Conservation (phyloP, 345 rosid genomes). For the Eucalyptus curtisii region DNA sequence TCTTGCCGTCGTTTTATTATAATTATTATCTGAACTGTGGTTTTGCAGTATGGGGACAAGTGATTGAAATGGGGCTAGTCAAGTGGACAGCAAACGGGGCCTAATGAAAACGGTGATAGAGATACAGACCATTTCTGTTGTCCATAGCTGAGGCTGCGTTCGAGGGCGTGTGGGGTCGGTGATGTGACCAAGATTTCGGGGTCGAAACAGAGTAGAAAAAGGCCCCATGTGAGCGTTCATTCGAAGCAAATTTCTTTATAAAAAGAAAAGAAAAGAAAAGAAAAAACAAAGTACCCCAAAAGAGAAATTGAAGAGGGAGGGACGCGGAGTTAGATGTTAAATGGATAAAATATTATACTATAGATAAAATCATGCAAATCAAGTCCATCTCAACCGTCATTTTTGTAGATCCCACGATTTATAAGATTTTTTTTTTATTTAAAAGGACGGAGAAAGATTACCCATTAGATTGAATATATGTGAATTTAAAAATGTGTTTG, state of each 20-base stretch:
- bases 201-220: neutral
- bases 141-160: neutral
- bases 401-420: neutral
- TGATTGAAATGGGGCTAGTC: neutral
- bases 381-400: neutral
- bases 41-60: neutral
- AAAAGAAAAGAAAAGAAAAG: neutral
- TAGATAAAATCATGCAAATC: neutral
- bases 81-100: neutral
- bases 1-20: neutral
- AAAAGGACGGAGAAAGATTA: neutral
- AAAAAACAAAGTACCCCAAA: neutral
- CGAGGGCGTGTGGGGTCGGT: neutral
- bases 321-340: neutral
- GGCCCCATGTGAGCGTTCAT: neutral
- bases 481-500: neutral
- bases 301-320: neutral
- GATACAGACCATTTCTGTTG: neutral
- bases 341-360: neutral
- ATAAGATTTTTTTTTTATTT: neutral
- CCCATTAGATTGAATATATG: neutral
- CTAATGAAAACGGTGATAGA: neutral
- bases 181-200: conserved; percentile 7
- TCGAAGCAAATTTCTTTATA: too few relatives aligned
- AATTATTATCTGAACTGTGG: neutral